These are phyloP conservation scores for Paspalum notatum DNA, from an alignment of 176 grass and related monocot species.

Conservation along the genomic window DNA sequence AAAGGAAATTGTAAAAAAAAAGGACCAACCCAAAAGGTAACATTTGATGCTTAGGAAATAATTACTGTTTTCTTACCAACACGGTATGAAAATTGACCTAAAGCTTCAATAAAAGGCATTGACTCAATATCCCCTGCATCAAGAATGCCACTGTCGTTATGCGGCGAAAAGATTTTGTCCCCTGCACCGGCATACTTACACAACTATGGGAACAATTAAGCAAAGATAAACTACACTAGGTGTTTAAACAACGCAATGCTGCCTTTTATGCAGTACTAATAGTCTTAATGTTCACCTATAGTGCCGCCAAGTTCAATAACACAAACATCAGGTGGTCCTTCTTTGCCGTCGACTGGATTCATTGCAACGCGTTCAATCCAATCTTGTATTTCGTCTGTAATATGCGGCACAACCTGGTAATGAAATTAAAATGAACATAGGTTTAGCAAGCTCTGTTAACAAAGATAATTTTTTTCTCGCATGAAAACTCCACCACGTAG, in stretches of 20 bases:
- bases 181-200: conserved; percentile 72
- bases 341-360: conserved; percentile 80
- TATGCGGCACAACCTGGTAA: conserved; percentile 92
- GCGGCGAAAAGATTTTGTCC: conserved; percentile 46
- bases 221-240: conserved; percentile 44
- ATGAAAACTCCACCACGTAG: conserved; percentile 26
- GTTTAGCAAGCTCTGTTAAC: conserved; percentile 16
- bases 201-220: conserved; percentile 66
- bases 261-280: conserved; percentile 12
- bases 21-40: conserved; percentile 28
- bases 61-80: conserved; percentile 62
- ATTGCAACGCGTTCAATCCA: conserved; percentile 90
- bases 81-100: conserved; percentile 94
- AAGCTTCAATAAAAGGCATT: conserved; percentile 96
- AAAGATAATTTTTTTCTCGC: neutral
- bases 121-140: conserved; percentile 99
- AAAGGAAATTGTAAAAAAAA: conserved; percentile 28
- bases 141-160: conserved; percentile 76
- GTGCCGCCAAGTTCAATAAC: conserved; percentile 94
- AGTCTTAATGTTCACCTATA: conserved; percentile 67
- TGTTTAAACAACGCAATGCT: conserved; percentile 21
- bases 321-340: conserved; percentile 93
- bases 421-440: conserved; percentile 43
- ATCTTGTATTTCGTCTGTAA: conserved; percentile 98
- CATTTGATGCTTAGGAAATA: neutral